Evolutionary conservation across 1,284 basidiomycete genomes (phyloP), one percentile per base, ranked within the genome.

Genomic region (Heterobasidion parviporum): DNA sequence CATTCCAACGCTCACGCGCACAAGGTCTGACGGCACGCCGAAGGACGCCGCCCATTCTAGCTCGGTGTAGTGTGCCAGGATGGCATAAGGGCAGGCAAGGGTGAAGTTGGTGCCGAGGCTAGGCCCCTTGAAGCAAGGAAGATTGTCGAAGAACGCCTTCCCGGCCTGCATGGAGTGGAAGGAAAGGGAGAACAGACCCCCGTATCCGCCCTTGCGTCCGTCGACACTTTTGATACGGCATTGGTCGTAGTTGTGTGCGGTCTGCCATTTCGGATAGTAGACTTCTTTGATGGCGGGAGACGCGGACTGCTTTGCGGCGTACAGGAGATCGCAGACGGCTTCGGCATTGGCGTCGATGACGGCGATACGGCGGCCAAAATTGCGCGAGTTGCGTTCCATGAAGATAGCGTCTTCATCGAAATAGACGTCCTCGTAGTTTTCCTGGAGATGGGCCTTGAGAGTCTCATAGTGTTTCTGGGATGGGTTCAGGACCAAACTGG

Each of bases 61-160:
- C 72, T 99, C 97, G 3, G 74, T 68, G 64, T 89, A 98, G 69
- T 99, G 97, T 26, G 93, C 97, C 20, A 99, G 77, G 59, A 99
- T 87, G 3, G 93, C 89, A 69, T 94, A 99, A 20, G 96, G 96
- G 63, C 86, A 92, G 32, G 92, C 93, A 14, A 97, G 79, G 1
- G 96, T 98, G 70, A 98, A 97, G 75, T 94, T 98, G 38, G 95
- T 98, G 1, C 96, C 96, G 18, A 98, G 79, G 65, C 87, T 91
- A 0, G 96, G 97, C 1, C 96, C 97, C 69, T 98, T 99, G 60
- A 83, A 82, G 69, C 87, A 94, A 6, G 79, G 74, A 20, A 99
- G 74, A 0, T 81, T 74, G 68, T 99, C 92, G 68, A 92, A 99
- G 74, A 99, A 99, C 6, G 87, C 90, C 45, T 74, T 69, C 1